A percentile compares a stretch with the other conserved stretches of the same genome.
phyloP scores from a whole-genome alignment of 1,139 yeast species.

The Geotrichum australiense region DNA sequence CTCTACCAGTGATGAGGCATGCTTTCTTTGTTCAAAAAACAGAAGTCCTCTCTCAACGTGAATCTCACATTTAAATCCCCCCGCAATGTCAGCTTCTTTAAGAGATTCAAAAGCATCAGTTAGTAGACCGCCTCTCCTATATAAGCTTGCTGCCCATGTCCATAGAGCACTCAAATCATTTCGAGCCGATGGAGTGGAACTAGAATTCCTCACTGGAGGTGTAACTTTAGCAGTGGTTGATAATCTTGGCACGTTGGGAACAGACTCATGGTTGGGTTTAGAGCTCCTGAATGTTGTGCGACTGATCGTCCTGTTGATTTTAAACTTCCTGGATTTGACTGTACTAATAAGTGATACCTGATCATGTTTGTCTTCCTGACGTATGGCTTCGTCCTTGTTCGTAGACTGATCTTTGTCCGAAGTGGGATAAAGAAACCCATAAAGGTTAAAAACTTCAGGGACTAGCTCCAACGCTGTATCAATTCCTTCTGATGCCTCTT shows the following conservation, averaged over 20 bases:
- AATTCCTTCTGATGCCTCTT: constrained; percentile 57
- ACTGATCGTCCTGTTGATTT: constrained; percentile 6
- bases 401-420: background rate
- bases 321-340: constrained; percentile 5
- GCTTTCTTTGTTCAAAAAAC: constrained; percentile 34
- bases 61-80: constrained; percentile 47
- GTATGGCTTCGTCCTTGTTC: constrained; percentile 10
- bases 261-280: background rate
- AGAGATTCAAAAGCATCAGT: constrained; percentile 69
- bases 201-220: constrained; percentile 6
- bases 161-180: constrained; percentile 51
- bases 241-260: constrained; percentile 9
- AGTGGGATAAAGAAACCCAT: constrained; percentile 44
- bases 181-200: background rate
- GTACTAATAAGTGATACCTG: background rate
- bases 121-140: constrained; percentile 47
- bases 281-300: constrained; percentile 5
- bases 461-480: constrained; percentile 57
- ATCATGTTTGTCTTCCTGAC: background rate
- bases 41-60: constrained; percentile 51
- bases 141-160: constrained; percentile 67
- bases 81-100: constrained; percentile 56
- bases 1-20: constrained; percentile 50
- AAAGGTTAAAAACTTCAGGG: constrained; percentile 59
- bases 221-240: constrained; percentile 8